Evolutionary conservation across 768 basidiomycete species (phyloP).

Genomic region (Russula earlei): DNA sequence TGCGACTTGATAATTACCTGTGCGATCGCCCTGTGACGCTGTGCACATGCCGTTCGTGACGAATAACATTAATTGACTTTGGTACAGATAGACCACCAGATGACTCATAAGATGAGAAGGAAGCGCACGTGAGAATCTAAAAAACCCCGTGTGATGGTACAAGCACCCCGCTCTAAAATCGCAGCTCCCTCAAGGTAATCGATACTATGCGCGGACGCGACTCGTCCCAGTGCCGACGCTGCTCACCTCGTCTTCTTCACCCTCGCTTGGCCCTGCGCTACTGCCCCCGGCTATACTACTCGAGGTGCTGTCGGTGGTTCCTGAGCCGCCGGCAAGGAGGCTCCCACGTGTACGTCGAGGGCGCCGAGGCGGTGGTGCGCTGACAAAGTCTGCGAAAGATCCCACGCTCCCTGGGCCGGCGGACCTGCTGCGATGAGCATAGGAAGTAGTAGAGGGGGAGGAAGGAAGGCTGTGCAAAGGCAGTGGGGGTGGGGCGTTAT

Average conservation of each 20-base stretch:
- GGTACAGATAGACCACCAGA: slow-evolving; percentile 8
- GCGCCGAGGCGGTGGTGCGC: slow-evolving; percentile 35
- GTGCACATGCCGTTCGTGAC: not conserved
- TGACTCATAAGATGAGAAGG: not conserved
- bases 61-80: slow-evolving; percentile 1
- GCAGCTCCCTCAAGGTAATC: not conserved
- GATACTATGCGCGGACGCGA: not conserved
- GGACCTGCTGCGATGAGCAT: slow-evolving; percentile 26
- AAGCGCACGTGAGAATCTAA: slow-evolving; percentile 8
- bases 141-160: not conserved
- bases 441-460: slow-evolving; percentile 8
- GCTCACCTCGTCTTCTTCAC: slow-evolving; percentile 27
- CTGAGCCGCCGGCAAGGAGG: slow-evolving; percentile 19
- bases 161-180: not conserved
- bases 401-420: slow-evolving; percentile 31
- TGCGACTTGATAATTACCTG: not conserved
- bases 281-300: slow-evolving; percentile 19
- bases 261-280: slow-evolving; percentile 35
- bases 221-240: slow-evolving; percentile 3
- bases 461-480: slow-evolving; percentile 40
- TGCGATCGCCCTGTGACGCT: not conserved
- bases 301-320: slow-evolving; percentile 13
- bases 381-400: slow-evolving; percentile 52
- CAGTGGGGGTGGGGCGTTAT: slow-evolving; percentile 29
- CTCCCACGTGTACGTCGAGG: slow-evolving; percentile 18